Conservation (phyloP, 2,329 filamentous ascomycete genomes). For the Xylariaceae sp. region DNA sequence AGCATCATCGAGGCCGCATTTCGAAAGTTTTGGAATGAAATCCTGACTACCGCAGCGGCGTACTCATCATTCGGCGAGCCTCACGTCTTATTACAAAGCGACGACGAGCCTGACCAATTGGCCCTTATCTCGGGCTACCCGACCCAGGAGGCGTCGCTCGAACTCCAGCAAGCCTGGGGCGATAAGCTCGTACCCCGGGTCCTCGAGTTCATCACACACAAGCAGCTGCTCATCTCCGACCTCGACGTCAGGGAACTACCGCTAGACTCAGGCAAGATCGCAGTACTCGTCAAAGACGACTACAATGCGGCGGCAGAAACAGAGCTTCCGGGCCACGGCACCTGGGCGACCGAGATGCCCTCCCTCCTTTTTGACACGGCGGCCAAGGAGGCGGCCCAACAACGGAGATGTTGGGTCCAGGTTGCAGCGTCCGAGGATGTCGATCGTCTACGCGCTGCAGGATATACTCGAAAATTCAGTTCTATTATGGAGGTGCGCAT, state of each 20-base stretch:
- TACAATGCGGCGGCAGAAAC: too few relatives aligned
- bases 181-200: background rate
- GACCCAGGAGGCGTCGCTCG: background rate
- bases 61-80: slow-evolving; percentile 2
- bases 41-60: background rate
- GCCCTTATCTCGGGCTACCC: slow-evolving; percentile 10
- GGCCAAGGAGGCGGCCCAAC: background rate
- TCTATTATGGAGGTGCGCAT: slow-evolving; percentile 9
- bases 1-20: slow-evolving; percentile 14
- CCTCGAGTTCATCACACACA: slow-evolving; percentile 3
- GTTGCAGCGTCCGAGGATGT: slow-evolving; percentile 8
- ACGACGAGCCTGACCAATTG: slow-evolving; percentile 9
- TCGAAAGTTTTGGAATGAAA: slow-evolving; percentile 3
- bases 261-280: slow-evolving; percentile 2
- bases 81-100: slow-evolving; percentile 12
- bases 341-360: slow-evolving; percentile 3
- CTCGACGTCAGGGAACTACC: slow-evolving; percentile 2
- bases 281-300: slow-evolving; percentile 4
- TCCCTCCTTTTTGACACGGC: background rate
- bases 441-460: background rate
- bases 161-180: background rate
- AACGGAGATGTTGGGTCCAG: slow-evolving; percentile 13
- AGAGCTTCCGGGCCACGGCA: slow-evolving; percentile 11
- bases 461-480: slow-evolving; percentile 4
- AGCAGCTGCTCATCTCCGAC: slow-evolving; percentile 6